Evolutionary conservation across 2,329 filamentous ascomycete genomes (phyloP).

Genomic region (Davidsoniella australis): DNA sequence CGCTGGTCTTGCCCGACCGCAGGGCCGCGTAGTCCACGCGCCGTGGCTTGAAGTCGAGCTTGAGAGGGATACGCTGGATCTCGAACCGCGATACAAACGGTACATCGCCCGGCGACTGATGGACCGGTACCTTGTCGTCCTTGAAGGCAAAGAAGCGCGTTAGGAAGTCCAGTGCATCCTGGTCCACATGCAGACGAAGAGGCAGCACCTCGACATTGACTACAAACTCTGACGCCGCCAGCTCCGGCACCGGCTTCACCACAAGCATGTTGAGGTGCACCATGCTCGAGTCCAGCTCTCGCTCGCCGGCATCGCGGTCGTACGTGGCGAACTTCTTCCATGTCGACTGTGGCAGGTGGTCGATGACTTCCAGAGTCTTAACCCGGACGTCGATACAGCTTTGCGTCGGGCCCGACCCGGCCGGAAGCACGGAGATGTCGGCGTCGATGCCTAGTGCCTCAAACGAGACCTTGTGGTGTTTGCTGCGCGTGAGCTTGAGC

Average conservation of each 20-base stretch:
- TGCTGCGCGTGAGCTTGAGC: constrained; percentile 67
- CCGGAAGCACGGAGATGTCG: constrained; percentile 67
- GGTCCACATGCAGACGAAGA: constrained; percentile 81
- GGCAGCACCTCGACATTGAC: constrained; percentile 66
- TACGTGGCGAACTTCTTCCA: constrained; percentile 98
- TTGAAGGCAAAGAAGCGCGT: constrained; percentile 97
- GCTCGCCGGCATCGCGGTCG: constrained; percentile 68
- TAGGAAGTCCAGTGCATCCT: constrained; percentile 93
- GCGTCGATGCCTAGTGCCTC: constrained; percentile 72
- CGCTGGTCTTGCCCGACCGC: constrained; percentile 81
- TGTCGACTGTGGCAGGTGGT: constrained; percentile 85
- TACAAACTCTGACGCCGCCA: constrained; percentile 80
- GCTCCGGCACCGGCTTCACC: constrained; percentile 66
- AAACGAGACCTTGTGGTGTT: constrained; percentile 86
- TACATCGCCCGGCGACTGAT: constrained; percentile 47
- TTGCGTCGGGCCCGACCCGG: constrained; percentile 61
- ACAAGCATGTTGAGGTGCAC: constrained; percentile 76
- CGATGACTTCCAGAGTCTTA: constrained; percentile 73
- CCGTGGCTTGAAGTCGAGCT: constrained; percentile 92
- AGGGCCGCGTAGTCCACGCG: constrained; percentile 90
- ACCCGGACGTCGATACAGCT: constrained; percentile 76
- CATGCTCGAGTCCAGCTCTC: constrained; percentile 78
- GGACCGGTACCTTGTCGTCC: constrained; percentile 45
- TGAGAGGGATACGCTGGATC: constrained; percentile 65
- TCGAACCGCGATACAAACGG: constrained; percentile 85